Evolutionary conservation across 345 rosid species (phyloP).

Genomic region (Excoecaria agallocha): DNA sequence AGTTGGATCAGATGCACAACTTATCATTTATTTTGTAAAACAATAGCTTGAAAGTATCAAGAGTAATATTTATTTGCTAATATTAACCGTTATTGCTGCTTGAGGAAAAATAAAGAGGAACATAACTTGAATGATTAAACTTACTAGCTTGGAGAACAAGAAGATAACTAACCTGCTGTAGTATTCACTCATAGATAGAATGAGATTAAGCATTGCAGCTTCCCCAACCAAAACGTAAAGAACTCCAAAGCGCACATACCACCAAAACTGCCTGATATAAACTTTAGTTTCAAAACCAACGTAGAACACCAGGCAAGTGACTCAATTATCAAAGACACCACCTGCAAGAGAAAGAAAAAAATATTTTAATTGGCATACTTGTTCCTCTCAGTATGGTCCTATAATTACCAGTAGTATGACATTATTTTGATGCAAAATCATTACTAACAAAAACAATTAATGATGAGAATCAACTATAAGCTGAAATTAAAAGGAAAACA

Average conservation of each 20-base stretch:
- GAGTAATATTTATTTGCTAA: background rate
- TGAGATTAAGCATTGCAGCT: conserved; percentile 27
- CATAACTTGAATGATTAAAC: no score
- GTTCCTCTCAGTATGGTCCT: background rate
- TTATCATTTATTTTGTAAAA: background rate
- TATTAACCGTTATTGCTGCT: no score
- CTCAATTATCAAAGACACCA: conserved; percentile 23
- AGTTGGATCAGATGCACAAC: background rate
- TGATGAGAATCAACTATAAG: background rate
- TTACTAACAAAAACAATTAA: background rate
- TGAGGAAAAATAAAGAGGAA: no score
- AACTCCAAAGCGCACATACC: conserved; percentile 38
- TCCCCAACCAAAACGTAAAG: conserved; percentile 30
- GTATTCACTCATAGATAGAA: conserved; percentile 19
- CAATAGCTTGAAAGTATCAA: background rate
- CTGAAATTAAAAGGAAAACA: background rate
- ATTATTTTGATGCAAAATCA: background rate
- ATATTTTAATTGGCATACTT: background rate
- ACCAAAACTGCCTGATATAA: conserved; percentile 28
- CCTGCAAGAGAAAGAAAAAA: conserved; percentile 19
- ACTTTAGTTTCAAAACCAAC: conserved; percentile 31
- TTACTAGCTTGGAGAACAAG: background rate
- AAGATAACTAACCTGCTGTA: conserved; percentile 23
- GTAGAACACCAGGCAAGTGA: conserved; percentile 31
- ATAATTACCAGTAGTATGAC: background rate